Evolutionary conservation across 495 filamentous ascomycete species (phyloP).

Genomic region (Thermochaetoides thermophila): DNA sequence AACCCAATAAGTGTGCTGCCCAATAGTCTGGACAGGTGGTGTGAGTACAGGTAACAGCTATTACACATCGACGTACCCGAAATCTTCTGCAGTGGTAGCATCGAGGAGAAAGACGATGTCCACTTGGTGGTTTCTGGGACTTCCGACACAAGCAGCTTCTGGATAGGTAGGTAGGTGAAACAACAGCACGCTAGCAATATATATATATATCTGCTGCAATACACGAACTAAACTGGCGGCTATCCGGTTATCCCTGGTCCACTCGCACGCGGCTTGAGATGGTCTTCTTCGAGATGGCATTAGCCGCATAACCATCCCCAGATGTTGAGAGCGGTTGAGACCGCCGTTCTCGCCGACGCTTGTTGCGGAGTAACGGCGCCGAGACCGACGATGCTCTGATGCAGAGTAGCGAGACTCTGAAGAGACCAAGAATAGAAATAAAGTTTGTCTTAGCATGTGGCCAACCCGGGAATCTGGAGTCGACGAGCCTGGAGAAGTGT

Average conservation of each 20-base stretch:
- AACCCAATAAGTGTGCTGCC: slow-evolving; percentile 8
- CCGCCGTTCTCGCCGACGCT: background rate
- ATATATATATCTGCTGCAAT: too few relatives aligned
- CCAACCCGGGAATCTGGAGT: slow-evolving; percentile 13
- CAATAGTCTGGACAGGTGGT: slow-evolving; percentile 4
- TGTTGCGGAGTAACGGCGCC: background rate
- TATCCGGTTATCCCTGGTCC: background rate
- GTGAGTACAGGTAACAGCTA: too few relatives aligned
- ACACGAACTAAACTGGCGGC: too few relatives aligned
- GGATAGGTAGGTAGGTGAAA: too few relatives aligned
- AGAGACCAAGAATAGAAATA: slow-evolving; percentile 14
- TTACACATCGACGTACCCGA: too few relatives aligned
- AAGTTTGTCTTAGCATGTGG: slow-evolving; percentile 6
- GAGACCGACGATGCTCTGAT: background rate
- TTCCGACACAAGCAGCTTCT: too few relatives aligned
- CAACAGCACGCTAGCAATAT: too few relatives aligned
- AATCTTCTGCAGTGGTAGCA: slow-evolving; percentile 5
- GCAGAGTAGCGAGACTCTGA: background rate
- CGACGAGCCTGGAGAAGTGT: background rate
- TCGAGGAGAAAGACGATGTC: too few relatives aligned
- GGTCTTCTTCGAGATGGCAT: too few relatives aligned
- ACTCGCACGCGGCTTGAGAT: background rate
- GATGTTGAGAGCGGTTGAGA: background rate
- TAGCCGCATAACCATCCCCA: background rate
- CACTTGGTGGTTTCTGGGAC: too few relatives aligned